phyloP scores from a whole-genome alignment of 176 grass and related monocot species.

The Oryza australiensis region DNA sequence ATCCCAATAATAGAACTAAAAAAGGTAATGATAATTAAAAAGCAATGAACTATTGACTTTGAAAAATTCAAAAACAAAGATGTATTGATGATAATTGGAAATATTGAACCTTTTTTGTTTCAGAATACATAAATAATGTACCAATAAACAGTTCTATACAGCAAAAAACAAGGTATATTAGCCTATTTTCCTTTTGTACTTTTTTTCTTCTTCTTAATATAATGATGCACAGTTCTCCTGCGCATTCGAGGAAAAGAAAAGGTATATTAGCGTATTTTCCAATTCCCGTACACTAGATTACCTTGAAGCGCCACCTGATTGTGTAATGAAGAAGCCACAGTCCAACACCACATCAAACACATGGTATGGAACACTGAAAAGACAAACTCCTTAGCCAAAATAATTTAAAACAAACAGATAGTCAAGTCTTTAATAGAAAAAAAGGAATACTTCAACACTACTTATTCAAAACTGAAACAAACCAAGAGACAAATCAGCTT shows the following conservation, averaged over 20 bases:
- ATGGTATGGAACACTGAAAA: conserved; percentile 74
- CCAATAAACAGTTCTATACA: not conserved
- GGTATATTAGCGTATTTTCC: not conserved
- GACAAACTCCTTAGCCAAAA: conserved; percentile 39
- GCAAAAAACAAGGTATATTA: not conserved
- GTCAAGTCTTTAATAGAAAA: not conserved
- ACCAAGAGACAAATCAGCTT: conserved; percentile 29
- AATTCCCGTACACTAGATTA: conserved; percentile 17
- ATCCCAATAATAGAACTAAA: not conserved
- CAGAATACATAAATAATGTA: not conserved
- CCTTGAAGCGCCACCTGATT: conserved; percentile 60
- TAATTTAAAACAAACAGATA: not conserved
- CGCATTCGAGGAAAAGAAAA: too few relatives aligned
- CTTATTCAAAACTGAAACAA: conserved; percentile 2
- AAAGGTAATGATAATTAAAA: not conserved
- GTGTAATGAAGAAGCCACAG: conserved; percentile 64
- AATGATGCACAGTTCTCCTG: too few relatives aligned
- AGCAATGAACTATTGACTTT: not conserved
- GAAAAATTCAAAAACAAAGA: not conserved
- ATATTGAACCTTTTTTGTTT: not conserved
- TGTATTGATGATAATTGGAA: not conserved
- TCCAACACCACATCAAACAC: conserved; percentile 61
- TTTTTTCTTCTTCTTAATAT: too few relatives aligned
- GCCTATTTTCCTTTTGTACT: not conserved
- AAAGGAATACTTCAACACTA: not conserved